phyloP scores from a whole-genome alignment of 1,139 yeast species.

The Kodamaea suecica region DNA sequence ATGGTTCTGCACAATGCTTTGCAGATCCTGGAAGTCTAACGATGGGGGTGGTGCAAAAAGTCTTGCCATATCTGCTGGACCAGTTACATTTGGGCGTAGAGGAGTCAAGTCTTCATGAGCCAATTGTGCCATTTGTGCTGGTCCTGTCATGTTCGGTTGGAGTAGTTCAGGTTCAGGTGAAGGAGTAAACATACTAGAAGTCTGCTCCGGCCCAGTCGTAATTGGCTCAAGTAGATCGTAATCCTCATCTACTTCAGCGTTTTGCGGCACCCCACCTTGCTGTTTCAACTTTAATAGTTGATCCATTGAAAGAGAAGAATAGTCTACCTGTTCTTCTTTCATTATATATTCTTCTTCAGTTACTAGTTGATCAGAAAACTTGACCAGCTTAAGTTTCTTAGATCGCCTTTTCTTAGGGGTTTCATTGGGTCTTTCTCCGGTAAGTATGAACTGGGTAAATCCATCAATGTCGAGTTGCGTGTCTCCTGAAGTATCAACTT shows the following conservation, averaged over 20 bases:
- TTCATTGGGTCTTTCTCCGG: conserved; percentile 64
- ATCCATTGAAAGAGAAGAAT: conserved; percentile 65
- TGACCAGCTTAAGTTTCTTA: conserved; percentile 56
- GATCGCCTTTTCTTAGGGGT: conserved; percentile 28
- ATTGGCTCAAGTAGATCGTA: conserved; percentile 40
- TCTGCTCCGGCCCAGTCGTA: conserved; percentile 55
- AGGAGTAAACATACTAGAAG: conserved; percentile 22
- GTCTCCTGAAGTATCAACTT: conserved; percentile 16
- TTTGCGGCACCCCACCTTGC: conserved; percentile 25
- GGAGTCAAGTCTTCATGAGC: conserved; percentile 18
- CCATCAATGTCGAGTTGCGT: conserved; percentile 63
- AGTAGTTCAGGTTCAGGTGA: conserved; percentile 36
- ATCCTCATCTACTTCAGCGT: conserved; percentile 37
- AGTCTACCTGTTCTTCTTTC: conserved; percentile 48
- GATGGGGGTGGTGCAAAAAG: conserved; percentile 16
- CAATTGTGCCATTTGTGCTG: conserved; percentile 43
- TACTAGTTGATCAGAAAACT: conserved; percentile 64
- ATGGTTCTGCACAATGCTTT: conserved; percentile 6
- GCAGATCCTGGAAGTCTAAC: conserved; percentile 1
- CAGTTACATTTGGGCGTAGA: conserved; percentile 37
- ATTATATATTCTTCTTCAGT: conserved; percentile 25
- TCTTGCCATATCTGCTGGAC: conserved; percentile 39
- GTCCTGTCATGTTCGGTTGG: conserved; percentile 54
- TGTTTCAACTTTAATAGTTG: conserved; percentile 50
- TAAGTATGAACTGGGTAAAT: conserved; percentile 68